Base-by-base conservation (phyloP, 495 filamentous ascomycete species). In the Neurospora sp. region DNA sequence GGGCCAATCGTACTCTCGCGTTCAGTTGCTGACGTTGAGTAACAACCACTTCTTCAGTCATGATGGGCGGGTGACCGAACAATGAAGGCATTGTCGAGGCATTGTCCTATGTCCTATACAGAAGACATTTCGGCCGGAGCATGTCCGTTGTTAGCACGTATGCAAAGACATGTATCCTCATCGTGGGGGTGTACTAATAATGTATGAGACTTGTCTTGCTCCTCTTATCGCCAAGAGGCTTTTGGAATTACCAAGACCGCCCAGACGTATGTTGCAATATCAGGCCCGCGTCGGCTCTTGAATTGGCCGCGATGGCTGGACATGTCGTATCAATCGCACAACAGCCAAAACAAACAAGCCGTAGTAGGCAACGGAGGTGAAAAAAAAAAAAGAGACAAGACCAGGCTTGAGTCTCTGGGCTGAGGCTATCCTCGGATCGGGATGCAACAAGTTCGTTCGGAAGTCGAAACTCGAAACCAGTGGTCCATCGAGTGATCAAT, bases 221-320 rank as follows among this genome's bases (percentile, higher is more conserved):
- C 31, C 68, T 53, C 35, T 44, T 44, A 48, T 72, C 65, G 77
- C 77, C 77, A 77, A 78, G 77, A 35, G 71, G 46, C 65, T 68
- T 39, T 37, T 71, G 72, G 77, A 78, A 77, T 73, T 74, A 74
- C 75, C 77, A 77, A 76, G 74, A 41, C 70, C 40, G 74, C 69
- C 72, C 69, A 70, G 69, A 73, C 69, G 69, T 73, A 42, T 75
- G 70, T 70, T 70, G 77, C 75, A 78, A 77, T 75, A 77, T 75
- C 71, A 72, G 44, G 71, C 39, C 73, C 76, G 70, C 48, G 70
- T 61, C 73, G 73, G 75, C 75, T 70, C 68, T 61, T 70, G 46
- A 38, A 40, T 41, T 69, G 40, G 69, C 59, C 39, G 59, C 69
- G 22, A 61, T 61, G 53, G 53, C 53, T 61, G 53, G 53, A 27